Conservation (phyloP, 306 rosid species). For the Vachellia collinsii region DNA sequence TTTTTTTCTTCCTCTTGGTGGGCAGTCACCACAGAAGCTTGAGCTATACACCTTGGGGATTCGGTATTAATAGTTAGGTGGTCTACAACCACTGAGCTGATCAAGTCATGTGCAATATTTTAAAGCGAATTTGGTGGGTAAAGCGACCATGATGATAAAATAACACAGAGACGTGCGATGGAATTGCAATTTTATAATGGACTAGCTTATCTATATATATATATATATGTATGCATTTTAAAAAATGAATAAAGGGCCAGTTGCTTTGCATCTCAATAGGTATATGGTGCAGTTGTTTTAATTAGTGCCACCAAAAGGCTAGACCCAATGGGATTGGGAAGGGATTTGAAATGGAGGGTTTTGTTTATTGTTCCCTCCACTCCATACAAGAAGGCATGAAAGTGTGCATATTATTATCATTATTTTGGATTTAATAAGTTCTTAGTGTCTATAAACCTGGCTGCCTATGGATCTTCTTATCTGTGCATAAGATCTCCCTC, state of each 20-base stretch:
- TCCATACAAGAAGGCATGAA: slow-evolving; percentile 78
- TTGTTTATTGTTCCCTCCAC: slow-evolving; percentile 89
- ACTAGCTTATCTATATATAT: background rate
- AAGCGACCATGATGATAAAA: slow-evolving; percentile 72
- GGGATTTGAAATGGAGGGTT: slow-evolving; percentile 50
- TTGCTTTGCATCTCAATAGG: slow-evolving; percentile 45
- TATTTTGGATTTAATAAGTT: slow-evolving; percentile 40
- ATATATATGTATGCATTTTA: background rate
- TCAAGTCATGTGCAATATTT: slow-evolving; percentile 13
- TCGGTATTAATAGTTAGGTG: slow-evolving; percentile 30
- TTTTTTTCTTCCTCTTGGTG: slow-evolving; percentile 31
- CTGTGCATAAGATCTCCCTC: slow-evolving; percentile 75
- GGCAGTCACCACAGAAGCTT: slow-evolving; percentile 33
- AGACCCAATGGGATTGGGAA: slow-evolving; percentile 63
- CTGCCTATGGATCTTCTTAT: slow-evolving; percentile 58
- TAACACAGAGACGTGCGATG: slow-evolving; percentile 66
- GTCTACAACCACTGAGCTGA: slow-evolving; percentile 53
- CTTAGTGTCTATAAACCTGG: slow-evolving; percentile 9
- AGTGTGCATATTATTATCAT: slow-evolving; percentile 29
- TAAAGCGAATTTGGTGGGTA: slow-evolving; percentile 22
- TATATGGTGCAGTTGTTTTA: slow-evolving; percentile 41
- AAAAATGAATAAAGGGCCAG: slow-evolving; percentile 36
- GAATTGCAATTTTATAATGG: slow-evolving; percentile 1
- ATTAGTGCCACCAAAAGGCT: slow-evolving; percentile 64
- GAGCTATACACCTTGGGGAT: slow-evolving; percentile 34